A percentile compares a stretch with the other conserved stretches of the same genome.
These are phyloP conservation scores for Lyophyllum atratum DNA, from an alignment of 768 basidiomycete genomes.

Conservation along the genomic window DNA sequence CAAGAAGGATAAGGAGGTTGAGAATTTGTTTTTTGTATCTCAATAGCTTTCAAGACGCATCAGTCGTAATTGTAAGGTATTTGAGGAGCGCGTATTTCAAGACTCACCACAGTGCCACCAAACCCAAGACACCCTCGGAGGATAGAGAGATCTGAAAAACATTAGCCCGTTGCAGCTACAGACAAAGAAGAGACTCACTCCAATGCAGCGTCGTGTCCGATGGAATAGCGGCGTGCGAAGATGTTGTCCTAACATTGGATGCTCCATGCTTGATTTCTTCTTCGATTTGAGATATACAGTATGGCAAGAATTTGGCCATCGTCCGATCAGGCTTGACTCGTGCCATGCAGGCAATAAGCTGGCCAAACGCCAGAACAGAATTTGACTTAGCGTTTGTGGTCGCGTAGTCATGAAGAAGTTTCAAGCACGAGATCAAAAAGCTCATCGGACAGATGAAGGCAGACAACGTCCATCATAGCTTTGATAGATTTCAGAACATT, in stretches of 20 bases:
- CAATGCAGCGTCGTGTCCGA: conserved; percentile 92
- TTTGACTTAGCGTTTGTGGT: conserved; percentile 91
- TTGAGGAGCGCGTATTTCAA: background rate
- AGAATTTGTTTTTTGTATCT: conserved; percentile 69
- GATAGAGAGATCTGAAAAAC: conserved; percentile 67
- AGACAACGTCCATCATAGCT: conserved; percentile 79
- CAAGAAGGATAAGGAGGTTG: conserved; percentile 59
- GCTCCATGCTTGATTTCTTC: conserved; percentile 90
- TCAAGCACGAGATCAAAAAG: conserved; percentile 86
- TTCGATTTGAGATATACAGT: conserved; percentile 75
- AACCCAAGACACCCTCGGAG: conserved; percentile 82
- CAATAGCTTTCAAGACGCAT: conserved; percentile 50
- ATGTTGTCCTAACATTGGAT: conserved; percentile 81
- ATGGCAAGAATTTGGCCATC: conserved; percentile 77
- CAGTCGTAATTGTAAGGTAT: conserved; percentile 1
- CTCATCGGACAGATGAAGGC: conserved; percentile 73
- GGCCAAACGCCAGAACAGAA: conserved; percentile 87
- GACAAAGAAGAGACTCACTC: conserved; percentile 53
- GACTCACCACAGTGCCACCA: conserved; percentile 61
- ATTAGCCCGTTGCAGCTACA: background rate
- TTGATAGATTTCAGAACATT: conserved; percentile 76
- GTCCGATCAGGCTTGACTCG: conserved; percentile 76
- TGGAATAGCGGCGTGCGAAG: conserved; percentile 68
- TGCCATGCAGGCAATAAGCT: conserved; percentile 83
- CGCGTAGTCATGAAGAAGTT: conserved; percentile 83